Percentiles rank a stretch among this genome's conserved stretches.
Evolutionary conservation across 1,284 basidiomycete species (phyloP).

Genomic region (Neonothopanus nambi): DNA sequence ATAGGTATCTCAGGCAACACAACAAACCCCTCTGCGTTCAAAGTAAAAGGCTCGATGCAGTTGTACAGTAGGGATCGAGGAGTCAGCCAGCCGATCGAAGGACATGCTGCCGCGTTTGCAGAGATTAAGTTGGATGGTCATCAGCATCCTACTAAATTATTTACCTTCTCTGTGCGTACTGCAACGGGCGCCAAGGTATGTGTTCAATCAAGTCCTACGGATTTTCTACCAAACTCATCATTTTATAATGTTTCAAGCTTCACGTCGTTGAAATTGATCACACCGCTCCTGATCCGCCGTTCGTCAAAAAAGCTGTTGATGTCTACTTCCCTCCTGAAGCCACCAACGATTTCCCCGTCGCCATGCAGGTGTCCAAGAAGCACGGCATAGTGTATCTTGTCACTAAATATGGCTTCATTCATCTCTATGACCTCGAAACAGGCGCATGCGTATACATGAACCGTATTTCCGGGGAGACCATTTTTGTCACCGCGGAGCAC

Average conservation of each 20-base stretch:
- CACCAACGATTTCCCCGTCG: slow-evolving; percentile 98
- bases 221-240: slow-evolving; percentile 16
- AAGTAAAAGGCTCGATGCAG: slow-evolving; percentile 97
- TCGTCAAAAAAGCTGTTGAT: slow-evolving; percentile 97
- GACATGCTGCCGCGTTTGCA: slow-evolving; percentile 96
- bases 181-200: slow-evolving; percentile 94
- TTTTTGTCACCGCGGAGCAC: slow-evolving; percentile 98
- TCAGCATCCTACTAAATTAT: slow-evolving; percentile 85
- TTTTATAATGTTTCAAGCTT: slow-evolving; percentile 59
- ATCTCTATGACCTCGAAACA: slow-evolving; percentile 98
- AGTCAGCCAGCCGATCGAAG: slow-evolving; percentile 99
- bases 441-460: slow-evolving; percentile 99
- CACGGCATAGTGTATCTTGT: slow-evolving; percentile 98
- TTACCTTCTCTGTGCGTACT: slow-evolving; percentile 94
- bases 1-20: slow-evolving; percentile 96
- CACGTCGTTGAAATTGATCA: slow-evolving; percentile 99
- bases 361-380: slow-evolving; percentile 98
- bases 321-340: slow-evolving; percentile 99
- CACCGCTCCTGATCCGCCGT: slow-evolving; percentile 91
- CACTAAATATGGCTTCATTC: slow-evolving; percentile 99
- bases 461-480: slow-evolving; percentile 98
- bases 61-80: slow-evolving; percentile 89
- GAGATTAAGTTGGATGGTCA: slow-evolving; percentile 90
- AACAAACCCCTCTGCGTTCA: slow-evolving; percentile 91
- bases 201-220: slow-evolving; percentile 1